Base-by-base conservation (phyloP, 345 rosid genomes). In the Kernera saxatilis region DNA sequence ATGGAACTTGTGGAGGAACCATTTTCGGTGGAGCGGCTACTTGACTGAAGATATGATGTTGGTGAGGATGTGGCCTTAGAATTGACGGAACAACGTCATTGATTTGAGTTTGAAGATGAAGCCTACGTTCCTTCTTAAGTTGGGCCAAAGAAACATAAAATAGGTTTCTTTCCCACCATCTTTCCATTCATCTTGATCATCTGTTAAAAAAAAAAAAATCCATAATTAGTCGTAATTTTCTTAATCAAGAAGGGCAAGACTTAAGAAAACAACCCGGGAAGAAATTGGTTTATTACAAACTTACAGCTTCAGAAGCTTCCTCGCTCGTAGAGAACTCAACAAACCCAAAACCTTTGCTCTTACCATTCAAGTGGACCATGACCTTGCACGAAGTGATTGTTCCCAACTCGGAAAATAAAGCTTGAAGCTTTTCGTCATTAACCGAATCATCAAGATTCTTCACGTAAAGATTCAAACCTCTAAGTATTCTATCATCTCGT, bases 261-360 rank as follows among this genome's bases (percentile, higher is more conserved):
- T 8, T n/a, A n/a, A n/a, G n/a, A n/a, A n/a, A n/a, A n/a, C n/a
- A n/a, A n/a, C n/a, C n/a, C n/a, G n/a, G n/a, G n/a, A 19, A 19
- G 17, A 30, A 64, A 13, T 15, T 41, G 51, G 7, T 61, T 61
- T 27, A 45, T 61, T 27, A 45, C 30, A 63, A 64, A 64, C 60
- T 50, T 66, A 51, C 60, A 25, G 60, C 49, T 66, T 39, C 5
- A 6, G 27, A 51, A 26, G 71, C 71, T 74, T 87, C 91, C 57
- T 79, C 83, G 30, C 81, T 79, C 5, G 74, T 71, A 57, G 89
- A 85, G 77, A 84, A 85, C 66, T 86, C 79, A 26, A 89, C 92
- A 64, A 87, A 89, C 10, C 88, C 93, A 76, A 80, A 84, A 70
- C 84, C 82, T 64, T 77, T 85, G 65, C 91, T 89, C 7, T 5